phyloP scores from a whole-genome alignment of 192 early-diverging fungal genomes.

The Gamsiella multidivaricata region DNA sequence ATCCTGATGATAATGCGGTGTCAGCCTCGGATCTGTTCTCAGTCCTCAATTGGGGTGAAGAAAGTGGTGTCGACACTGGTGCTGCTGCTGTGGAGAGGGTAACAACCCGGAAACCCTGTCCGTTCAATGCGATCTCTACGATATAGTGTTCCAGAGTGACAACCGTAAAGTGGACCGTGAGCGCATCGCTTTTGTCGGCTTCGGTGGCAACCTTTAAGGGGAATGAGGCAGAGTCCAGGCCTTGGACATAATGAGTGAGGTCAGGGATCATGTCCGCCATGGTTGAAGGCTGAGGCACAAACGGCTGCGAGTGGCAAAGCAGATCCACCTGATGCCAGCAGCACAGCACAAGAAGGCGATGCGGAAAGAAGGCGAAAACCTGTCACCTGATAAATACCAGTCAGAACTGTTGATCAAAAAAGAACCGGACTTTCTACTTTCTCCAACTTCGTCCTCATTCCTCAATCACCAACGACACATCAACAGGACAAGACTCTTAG shows the following conservation, averaged over 20 bases:
- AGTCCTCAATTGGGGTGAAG: background rate
- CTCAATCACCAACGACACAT: constrained; percentile 1
- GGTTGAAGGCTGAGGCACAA: background rate
- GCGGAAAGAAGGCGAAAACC: background rate
- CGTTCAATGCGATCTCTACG: constrained; percentile 7
- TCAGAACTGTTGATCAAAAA: background rate
- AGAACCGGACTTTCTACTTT: background rate
- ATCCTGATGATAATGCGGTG: background rate
- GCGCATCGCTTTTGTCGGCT: background rate
- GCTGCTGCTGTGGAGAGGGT: background rate
- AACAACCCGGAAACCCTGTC: constrained; percentile 18
- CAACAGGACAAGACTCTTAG: too few relatives aligned
- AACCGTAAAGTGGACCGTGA: constrained; percentile 8
- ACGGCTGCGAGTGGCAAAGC: background rate
- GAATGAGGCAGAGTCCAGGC: constrained; percentile 27
- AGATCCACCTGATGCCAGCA: background rate
- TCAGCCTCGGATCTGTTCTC: background rate
- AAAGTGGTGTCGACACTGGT: background rate
- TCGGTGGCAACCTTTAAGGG: constrained; percentile 8
- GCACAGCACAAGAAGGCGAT: background rate
- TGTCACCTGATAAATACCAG: background rate
- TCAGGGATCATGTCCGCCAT: constrained; percentile 36
- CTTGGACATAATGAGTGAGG: constrained; percentile 32
- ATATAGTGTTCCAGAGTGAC: constrained; percentile 15
- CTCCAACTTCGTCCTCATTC: background rate